These are phyloP conservation scores for Psilocybe azurescens DNA, from an alignment of 768 basidiomycete genomes.

Conservation along the genomic window DNA sequence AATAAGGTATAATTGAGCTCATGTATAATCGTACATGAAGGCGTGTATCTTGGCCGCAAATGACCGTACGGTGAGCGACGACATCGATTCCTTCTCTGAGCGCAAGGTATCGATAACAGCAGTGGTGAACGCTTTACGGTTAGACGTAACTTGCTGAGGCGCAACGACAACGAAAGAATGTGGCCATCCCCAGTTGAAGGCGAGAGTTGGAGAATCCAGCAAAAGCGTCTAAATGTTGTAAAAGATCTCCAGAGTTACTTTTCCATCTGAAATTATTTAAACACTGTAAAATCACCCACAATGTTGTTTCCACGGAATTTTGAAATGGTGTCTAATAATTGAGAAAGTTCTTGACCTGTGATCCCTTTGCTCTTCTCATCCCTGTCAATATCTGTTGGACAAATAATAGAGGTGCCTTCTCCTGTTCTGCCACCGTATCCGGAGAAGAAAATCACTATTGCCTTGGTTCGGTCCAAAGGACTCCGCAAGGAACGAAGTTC, in stretches of 20 bases:
- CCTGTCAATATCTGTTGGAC: not conserved
- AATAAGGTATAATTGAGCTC: not conserved
- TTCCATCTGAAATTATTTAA: not conserved
- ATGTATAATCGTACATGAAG: not conserved
- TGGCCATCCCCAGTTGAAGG: not conserved
- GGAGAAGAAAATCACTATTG: not conserved
- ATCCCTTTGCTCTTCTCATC: not conserved
- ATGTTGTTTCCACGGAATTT: constrained; percentile 3
- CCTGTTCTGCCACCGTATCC: not conserved
- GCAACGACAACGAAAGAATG: not conserved
- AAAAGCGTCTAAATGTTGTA: not conserved
- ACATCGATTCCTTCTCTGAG: not conserved
- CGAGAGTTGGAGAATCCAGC: not conserved
- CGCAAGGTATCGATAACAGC: not conserved
- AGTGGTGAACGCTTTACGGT: not conserved
- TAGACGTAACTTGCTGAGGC: not conserved
- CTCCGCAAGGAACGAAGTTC: not conserved
- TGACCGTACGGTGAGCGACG: not conserved
- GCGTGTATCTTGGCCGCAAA: not conserved
- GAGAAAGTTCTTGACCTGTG: not conserved
- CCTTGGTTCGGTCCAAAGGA: not conserved
- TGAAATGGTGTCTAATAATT: not conserved
- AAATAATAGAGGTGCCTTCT: not conserved
- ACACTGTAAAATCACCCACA: not conserved
- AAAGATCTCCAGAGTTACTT: not conserved